phyloP scores from a whole-genome alignment of 805 yeast genomes.

The Hanseniaspora meyeri region DNA sequence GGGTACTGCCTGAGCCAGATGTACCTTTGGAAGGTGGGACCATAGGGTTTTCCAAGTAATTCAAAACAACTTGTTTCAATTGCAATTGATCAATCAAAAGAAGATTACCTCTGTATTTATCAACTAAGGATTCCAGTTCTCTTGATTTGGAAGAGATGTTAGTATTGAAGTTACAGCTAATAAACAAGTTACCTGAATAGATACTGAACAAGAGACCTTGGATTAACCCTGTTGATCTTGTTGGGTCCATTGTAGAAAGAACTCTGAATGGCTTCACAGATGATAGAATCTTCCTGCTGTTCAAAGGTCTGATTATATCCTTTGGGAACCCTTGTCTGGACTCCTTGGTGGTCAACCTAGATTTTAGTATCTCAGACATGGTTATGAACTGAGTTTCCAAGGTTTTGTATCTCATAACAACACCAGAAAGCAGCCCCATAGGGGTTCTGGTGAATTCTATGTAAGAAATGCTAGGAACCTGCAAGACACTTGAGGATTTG shows the following conservation, averaged over 20 bases:
- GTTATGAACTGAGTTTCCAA: constrained; percentile 79
- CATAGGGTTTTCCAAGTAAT: constrained; percentile 82
- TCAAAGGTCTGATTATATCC: constrained; percentile 33
- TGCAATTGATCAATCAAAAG: constrained; percentile 78
- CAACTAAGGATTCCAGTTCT: constrained; percentile 66
- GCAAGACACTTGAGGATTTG: constrained; percentile 36
- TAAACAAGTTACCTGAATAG: constrained; percentile 68
- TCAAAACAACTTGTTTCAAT: constrained; percentile 78
- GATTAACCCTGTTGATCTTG: constrained; percentile 77
- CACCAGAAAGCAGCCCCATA: constrained; percentile 83
- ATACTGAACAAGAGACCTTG: constrained; percentile 70
- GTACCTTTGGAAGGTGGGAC: constrained; percentile 44
- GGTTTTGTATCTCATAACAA: constrained; percentile 81
- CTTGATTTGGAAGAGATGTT: constrained; percentile 66
- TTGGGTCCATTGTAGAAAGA: constrained; percentile 51
- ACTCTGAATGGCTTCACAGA: constrained; percentile 42
- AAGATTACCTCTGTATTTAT: constrained; percentile 57
- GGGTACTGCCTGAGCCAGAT: background rate
- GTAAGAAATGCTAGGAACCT: constrained; percentile 76
- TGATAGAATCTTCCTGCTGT: constrained; percentile 21
- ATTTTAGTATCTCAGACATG: constrained; percentile 53
- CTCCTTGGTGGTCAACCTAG: constrained; percentile 40
- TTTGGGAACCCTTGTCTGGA: constrained; percentile 38
- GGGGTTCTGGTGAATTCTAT: constrained; percentile 87
- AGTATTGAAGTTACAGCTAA: constrained; percentile 59